Base-by-base conservation (phyloP, 768 basidiomycete genomes). In the Hysterangium stoloniferum region DNA sequence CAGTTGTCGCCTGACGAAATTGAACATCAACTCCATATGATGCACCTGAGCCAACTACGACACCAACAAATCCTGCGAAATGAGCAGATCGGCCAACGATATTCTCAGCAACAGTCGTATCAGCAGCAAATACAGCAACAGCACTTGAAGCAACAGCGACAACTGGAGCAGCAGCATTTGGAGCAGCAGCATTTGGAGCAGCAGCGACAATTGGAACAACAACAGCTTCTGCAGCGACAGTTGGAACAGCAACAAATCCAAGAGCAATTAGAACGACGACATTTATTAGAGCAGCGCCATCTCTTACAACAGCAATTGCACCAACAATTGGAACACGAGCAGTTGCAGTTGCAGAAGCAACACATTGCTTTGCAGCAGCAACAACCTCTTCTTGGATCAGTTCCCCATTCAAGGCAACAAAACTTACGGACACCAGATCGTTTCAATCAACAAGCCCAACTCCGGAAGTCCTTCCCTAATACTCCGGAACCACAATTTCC, bases 81-180 rank as follows among this genome's bases (percentile, higher is more conserved):
- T n/a, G n/a, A n/a, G n/a, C n/a, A n/a, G n/a, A n/a, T n/a, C n/a
- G n/a, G n/a, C n/a, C 61, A 25, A 52, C 12, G 47, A n/a, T n/a
- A 66, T 19, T 56, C 54, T 27, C 56, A 63, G 32, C 68, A 80
- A 12, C 68, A 78, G 34, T 69, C 70, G 52, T 79, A 84, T 55
- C 66, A 84, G 49, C 82, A 82, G 51, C 64, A 80, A 45, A 73
- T 73, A 24, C 71, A 75, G 8, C 77, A 75, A 54, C 73, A 78
- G 56, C 67, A 71, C n/a, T 70, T 72, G 24, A 73, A 76, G 44
- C 64, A 68, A 19, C 56, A 63, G 32, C 68, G 80, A 12, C 68
- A 78, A 33, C 70, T 70, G 52, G 79, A 84, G 56, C 66, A 84
- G 49, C 82, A 82, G 51, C 64, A 80, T 47, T 73, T 73, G 24